Base-by-base conservation (phyloP, 805 yeast genomes). In the Wickerhamomyces pijperi region DNA sequence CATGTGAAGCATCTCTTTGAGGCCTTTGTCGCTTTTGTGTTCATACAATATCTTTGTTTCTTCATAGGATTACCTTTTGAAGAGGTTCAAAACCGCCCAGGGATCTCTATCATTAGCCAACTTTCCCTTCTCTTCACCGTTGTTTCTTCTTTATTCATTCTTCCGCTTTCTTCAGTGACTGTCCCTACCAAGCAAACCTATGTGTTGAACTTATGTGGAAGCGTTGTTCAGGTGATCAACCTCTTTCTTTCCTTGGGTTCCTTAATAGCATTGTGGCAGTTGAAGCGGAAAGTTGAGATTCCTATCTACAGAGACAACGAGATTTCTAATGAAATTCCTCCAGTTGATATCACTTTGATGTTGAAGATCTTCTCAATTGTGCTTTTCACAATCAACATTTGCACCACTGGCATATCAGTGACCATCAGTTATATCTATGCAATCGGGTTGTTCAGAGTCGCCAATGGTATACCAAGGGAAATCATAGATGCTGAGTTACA, bases 21-120 rank as follows among this genome's bases (percentile, higher is more conserved):
- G 2, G 32, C 21, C 2, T 44, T 44, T 23, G 23, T 34, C 2
- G 14, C 31, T 3, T 39, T 25, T 19, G 19, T 51, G 18, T 20
- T 46, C 3, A 12, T 36, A 0, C 46, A 47, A 33, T 51, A 51
- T 35, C 3, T 49, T 2, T 37, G 36, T 13, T 40, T 43, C 33
- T 46, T 48, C 19, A 9, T 34, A 5, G 23, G 34, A 6, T 21
- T 44, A 14, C 50, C 53, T 8, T 45, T 49, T 33, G 49, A 46
- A 13, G 42, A 40, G 9, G 29, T 50, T 19, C n/a, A n/a, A 3
- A 45, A 47, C 35, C 42, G 51, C 19, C 53, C 54, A 8, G 38
- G 38, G 1, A 25, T 48, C 7, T 44, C 47, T 21, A 13, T 44
- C 16, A 19, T 47, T 13, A 23, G 39, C 3, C 39, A 33, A 17